A percentile compares a stretch with the other conserved stretches of the same genome.
Evolutionary conservation across 176 grass and related monocot species (phyloP).

Genomic region (Zizania latifolia): DNA sequence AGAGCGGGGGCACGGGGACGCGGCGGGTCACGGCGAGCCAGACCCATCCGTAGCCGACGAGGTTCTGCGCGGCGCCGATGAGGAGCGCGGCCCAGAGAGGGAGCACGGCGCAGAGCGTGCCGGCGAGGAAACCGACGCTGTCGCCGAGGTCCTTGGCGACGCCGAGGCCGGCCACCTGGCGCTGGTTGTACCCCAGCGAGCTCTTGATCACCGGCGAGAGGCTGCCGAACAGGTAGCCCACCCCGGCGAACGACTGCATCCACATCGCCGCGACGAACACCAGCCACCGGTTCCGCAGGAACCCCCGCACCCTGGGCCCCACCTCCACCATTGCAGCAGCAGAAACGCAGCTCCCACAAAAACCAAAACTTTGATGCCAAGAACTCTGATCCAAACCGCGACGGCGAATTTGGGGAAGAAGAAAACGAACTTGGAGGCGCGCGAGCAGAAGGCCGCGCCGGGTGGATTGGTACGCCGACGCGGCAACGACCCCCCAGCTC

Average conservation of each 20-base stretch:
- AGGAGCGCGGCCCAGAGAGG: conserved; percentile 87
- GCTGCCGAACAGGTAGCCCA: conserved; percentile 90
- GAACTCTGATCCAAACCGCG: not conserved
- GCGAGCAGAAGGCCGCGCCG: too few relatives aligned
- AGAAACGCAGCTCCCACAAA: not conserved
- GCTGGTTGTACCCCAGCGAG: conserved; percentile 78
- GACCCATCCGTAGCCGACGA: conserved; percentile 78
- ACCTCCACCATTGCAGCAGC: conserved; percentile 32
- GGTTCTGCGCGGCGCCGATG: conserved; percentile 72
- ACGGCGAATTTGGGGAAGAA: too few relatives aligned
- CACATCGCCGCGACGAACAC: conserved; percentile 96
- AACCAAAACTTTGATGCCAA: too few relatives aligned
- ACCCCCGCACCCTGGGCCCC: conserved; percentile 28
- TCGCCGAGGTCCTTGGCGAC: conserved; percentile 93
- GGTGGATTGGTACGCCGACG: not conserved
- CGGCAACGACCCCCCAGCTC: not conserved
- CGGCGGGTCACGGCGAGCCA: conserved; percentile 63
- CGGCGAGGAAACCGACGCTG: conserved; percentile 83
- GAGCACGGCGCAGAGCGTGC: conserved; percentile 60
- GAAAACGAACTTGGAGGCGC: not conserved
- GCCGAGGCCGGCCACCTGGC: conserved; percentile 73
- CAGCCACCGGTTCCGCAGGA: conserved; percentile 76
- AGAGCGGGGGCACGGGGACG: conserved; percentile 57
- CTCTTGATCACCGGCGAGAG: conserved; percentile 84
- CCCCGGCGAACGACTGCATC: conserved; percentile 80